A percentile compares a stretch with the other conserved stretches of the same genome.
These are phyloP conservation scores for Trichomonascaceae sp. DNA, from an alignment of 1,139 yeast genomes.

Conservation along the genomic window DNA sequence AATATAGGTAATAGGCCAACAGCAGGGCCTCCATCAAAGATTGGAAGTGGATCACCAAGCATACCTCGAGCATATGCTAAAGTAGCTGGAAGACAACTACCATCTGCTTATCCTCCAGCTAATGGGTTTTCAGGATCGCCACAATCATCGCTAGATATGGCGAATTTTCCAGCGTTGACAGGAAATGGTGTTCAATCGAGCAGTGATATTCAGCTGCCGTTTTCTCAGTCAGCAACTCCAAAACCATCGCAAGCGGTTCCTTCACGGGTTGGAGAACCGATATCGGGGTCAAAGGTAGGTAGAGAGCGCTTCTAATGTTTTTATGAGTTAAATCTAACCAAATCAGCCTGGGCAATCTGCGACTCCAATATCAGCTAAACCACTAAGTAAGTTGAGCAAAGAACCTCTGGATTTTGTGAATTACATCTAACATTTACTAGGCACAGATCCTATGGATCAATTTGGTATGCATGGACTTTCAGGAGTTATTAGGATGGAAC, in stretches of 20 bases:
- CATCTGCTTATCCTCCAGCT: constrained; percentile 15
- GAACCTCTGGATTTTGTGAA: not conserved
- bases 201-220: constrained; percentile 1
- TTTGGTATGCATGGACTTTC: constrained; percentile 74
- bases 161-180: constrained; percentile 11
- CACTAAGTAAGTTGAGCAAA: not conserved
- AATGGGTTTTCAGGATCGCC: constrained; percentile 4
- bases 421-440: not conserved
- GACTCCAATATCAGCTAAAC: not conserved
- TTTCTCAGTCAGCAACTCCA: not conserved
- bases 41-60: constrained; percentile 4
- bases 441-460: constrained; percentile 26
- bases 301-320: not conserved
- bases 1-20: not conserved
- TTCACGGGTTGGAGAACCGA: not conserved
- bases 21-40: constrained; percentile 9
- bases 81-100: constrained; percentile 6
- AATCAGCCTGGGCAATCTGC: not conserved
- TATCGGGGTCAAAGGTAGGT: not conserved
- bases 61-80: constrained; percentile 8
- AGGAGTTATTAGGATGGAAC: constrained; percentile 63
- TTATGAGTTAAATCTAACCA: not conserved
- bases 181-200: constrained; percentile 2
- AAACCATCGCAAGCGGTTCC: not conserved
- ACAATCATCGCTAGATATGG: constrained; percentile 4